These are phyloP conservation scores for Diaporthe destruens DNA, from an alignment of 2,329 filamentous ascomycete species.

Conservation along the genomic window DNA sequence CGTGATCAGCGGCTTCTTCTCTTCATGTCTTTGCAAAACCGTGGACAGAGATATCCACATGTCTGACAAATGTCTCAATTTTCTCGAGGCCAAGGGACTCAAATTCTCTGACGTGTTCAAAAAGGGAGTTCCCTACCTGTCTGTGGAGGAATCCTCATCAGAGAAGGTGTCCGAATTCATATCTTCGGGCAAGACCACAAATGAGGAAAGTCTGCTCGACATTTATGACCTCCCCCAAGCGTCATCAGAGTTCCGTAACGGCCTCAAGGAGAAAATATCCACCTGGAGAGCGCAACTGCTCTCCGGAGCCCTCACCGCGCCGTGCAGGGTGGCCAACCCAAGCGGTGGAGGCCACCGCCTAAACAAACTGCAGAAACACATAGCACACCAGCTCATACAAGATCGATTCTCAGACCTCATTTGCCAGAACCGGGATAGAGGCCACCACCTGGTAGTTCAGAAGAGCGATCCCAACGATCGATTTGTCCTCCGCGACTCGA, in stretches of 20 bases:
- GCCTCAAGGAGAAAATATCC: conserved; percentile 18
- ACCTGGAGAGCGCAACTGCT: conserved; percentile 28
- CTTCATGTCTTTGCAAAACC: conserved; percentile 42
- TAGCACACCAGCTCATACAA: conserved; percentile 47
- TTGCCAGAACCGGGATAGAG: conserved; percentile 31
- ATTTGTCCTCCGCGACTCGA: too few species aligned
- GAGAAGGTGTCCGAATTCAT: conserved; percentile 36
- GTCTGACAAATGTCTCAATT: conserved; percentile 48
- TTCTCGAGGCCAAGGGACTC: conserved; percentile 48
- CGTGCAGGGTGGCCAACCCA: conserved; percentile 44
- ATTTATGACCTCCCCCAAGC: conserved; percentile 31
- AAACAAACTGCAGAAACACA: conserved; percentile 47
- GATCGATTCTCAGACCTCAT: conserved; percentile 44
- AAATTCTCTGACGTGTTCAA: conserved; percentile 46
- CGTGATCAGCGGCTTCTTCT: conserved; percentile 28
- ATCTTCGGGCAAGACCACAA: not conserved
- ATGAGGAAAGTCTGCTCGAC: conserved; percentile 27
- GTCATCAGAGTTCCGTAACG: conserved; percentile 41
- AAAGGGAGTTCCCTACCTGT: conserved; percentile 51
- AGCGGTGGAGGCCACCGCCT: conserved; percentile 40
- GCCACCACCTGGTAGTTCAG: conserved; percentile 41
- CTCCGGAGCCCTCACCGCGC: not conserved
- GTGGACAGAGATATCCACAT: conserved; percentile 49
- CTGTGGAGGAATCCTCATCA: conserved; percentile 43
- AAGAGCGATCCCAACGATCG: accelerated